Percentiles rank a stretch among this genome's conserved stretches.
These are phyloP conservation scores for Fusarium odoratissimum DNA, from an alignment of 2,329 filamentous ascomycete species.

Conservation along the genomic window DNA sequence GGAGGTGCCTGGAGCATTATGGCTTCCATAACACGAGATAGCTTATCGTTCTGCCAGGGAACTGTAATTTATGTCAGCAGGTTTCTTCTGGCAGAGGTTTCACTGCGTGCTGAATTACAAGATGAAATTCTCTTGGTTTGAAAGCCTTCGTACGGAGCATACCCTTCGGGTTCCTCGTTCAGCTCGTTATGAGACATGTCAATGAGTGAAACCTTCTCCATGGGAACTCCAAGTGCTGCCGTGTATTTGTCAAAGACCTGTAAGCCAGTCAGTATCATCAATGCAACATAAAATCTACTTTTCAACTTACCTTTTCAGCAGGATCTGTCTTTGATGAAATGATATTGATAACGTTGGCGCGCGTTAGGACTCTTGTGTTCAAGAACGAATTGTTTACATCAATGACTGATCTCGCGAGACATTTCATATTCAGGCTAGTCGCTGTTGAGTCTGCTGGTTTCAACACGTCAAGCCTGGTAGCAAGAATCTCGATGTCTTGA, in stretches of 20 bases:
- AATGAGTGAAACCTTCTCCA: neutral
- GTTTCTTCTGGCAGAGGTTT: rapidly evolving
- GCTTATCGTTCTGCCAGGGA: neutral
- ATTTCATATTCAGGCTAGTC: neutral
- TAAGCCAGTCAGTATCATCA: neutral
- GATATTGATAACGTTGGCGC: neutral
- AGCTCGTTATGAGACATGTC: neutral
- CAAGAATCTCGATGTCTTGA: neutral
- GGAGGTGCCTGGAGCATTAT: neutral
- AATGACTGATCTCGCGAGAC: neutral
- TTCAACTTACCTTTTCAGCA: neutral
- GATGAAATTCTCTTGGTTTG: neutral
- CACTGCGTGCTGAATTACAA: neutral
- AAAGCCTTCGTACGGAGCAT: neutral
- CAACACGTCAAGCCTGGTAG: neutral
- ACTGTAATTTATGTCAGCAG: neutral
- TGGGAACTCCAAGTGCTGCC: neutral
- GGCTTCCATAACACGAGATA: neutral
- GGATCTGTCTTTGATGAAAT: neutral
- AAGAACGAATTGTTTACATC: neutral
- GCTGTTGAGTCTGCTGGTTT: neutral
- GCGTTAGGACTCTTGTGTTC: neutral
- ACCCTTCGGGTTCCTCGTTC: neutral
- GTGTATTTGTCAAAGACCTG: neutral
- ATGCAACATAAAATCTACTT: rapidly evolving